A percentile compares a stretch with the other conserved stretches of the same genome.
Conservation (phyloP, 495 filamentous ascomycete genomes). For the Tuber microsphaerosporum region DNA sequence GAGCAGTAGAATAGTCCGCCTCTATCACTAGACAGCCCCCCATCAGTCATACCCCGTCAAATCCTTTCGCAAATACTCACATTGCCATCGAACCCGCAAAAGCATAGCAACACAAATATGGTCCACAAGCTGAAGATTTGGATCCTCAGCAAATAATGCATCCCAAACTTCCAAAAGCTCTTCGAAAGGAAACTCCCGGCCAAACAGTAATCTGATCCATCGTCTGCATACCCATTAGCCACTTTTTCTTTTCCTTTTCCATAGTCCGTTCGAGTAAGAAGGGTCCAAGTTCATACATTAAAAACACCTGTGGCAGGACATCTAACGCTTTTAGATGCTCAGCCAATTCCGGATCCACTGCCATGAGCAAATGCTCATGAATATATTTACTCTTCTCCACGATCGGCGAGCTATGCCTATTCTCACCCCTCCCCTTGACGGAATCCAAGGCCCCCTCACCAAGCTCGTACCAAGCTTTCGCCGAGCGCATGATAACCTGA, state of each 20-base stretch:
- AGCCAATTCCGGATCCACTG: constrained; percentile 73
- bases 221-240: constrained; percentile 50
- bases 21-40: constrained; percentile 56
- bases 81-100: constrained; percentile 80
- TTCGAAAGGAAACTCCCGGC: constrained; percentile 84
- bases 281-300: constrained; percentile 59
- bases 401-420: constrained; percentile 61
- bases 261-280: not conserved
- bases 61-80: constrained; percentile 49
- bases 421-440: constrained; percentile 35
- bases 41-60: not conserved
- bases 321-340: constrained; percentile 75
- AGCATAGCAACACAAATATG: constrained; percentile 91
- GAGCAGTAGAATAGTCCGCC: constrained; percentile 74
- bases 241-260: not conserved
- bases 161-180: constrained; percentile 84
- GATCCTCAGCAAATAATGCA: constrained; percentile 78
- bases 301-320: constrained; percentile 90
- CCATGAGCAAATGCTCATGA: constrained; percentile 68
- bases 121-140: constrained; percentile 73
- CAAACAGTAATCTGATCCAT: constrained; percentile 90
- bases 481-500: constrained; percentile 73
- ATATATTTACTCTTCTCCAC: constrained; percentile 77
- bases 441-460: constrained; percentile 42
- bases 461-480: constrained; percentile 78